Base-by-base conservation (phyloP, 352 stramenopile genomes). In the Pythium rhizo-oryzae region DNA sequence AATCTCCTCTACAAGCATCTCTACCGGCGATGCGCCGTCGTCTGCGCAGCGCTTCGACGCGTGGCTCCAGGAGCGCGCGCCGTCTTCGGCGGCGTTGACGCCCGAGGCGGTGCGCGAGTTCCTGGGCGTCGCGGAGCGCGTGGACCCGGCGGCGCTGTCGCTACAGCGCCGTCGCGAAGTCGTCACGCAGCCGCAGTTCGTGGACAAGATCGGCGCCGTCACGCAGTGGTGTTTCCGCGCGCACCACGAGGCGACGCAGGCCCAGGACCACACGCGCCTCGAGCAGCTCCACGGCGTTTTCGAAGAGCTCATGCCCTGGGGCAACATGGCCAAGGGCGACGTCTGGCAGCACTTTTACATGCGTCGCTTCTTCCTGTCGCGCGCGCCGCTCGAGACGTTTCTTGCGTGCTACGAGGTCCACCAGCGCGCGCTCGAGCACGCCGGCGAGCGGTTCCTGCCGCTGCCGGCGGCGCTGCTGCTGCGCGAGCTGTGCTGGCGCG, bases 281-380 rank as follows among this genome's bases (percentile, higher is more conserved):
- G 39, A 68, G 6, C 19, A 60, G 43, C 28, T 62, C 19, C 25
- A 52, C 30, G 24, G 19, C 15, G 30, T 63, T 4, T 62, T 61
- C 37, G 30, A 55, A 9, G 65, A 66, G 51, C 71, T 91, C 30
- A 69, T 74, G 63, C 77, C 77, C 8, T 83, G 81, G 74, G 74
- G 71, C 37, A 91, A 91, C 62, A 85, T 85, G 70, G 71, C 74
- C 33, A 58, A 63, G 44, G 60, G 70, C 55, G 57, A 69, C 51
- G 58, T 82, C 54, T 91, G 82, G 82, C 72, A 76, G 18, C 77
- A 81, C 51, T 91, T 86, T 66, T 89, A 83, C 67, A 76, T 80
- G 39, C 79, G 82, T 23, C 81, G 87, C 58, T 91, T 91, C 59
- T 85, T 89, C 51, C 66, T 91, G 5, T 82, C 79, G 0, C 59